A percentile compares a stretch with the other conserved stretches of the same genome.
Evolutionary conservation across 2,329 filamentous ascomycete genomes (phyloP).

Genomic region (Graphilbum sp.): DNA sequence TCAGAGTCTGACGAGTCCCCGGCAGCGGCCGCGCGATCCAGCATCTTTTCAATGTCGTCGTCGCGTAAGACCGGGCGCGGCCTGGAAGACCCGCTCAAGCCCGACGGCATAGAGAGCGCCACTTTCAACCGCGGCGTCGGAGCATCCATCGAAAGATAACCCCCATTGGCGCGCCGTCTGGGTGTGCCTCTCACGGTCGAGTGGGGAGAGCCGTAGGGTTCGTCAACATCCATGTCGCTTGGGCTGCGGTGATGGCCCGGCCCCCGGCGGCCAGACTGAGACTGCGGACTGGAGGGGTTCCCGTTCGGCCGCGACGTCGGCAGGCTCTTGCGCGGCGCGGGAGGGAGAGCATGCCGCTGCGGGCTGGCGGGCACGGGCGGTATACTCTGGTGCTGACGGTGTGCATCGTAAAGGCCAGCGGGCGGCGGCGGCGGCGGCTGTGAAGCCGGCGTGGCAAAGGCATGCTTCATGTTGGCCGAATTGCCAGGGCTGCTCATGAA

Average conservation of each 20-base stretch:
- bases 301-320: slow-evolving; percentile 25
- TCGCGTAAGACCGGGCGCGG: slow-evolving; percentile 29
- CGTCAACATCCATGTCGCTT: slow-evolving; percentile 32
- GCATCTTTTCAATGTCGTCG: slow-evolving; percentile 41
- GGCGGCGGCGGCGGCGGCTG: slow-evolving; percentile 21
- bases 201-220: slow-evolving; percentile 19
- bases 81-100: slow-evolving; percentile 24
- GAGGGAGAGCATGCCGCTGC: slow-evolving; percentile 27
- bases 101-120: slow-evolving; percentile 31
- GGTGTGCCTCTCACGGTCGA: slow-evolving; percentile 18
- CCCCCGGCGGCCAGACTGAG: not conserved
- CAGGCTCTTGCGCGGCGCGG: slow-evolving; percentile 33
- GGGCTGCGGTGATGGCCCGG: slow-evolving; percentile 12
- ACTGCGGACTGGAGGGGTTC: not conserved
- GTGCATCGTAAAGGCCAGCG: slow-evolving; percentile 14
- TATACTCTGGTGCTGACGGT: not conserved
- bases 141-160: slow-evolving; percentile 12
- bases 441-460: slow-evolving; percentile 23
- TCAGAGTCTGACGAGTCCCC: slow-evolving; percentile 41
- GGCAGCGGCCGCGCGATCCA: slow-evolving; percentile 32
- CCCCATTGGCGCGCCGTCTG: slow-evolving; percentile 25
- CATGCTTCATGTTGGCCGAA: slow-evolving; percentile 45
- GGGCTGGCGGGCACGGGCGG: slow-evolving; percentile 15
- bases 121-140: slow-evolving; percentile 18
- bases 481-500: slow-evolving; percentile 72